Evolutionary conservation across 2,329 filamentous ascomycete genomes (phyloP).

Genomic region (Fusarium papillatum): DNA sequence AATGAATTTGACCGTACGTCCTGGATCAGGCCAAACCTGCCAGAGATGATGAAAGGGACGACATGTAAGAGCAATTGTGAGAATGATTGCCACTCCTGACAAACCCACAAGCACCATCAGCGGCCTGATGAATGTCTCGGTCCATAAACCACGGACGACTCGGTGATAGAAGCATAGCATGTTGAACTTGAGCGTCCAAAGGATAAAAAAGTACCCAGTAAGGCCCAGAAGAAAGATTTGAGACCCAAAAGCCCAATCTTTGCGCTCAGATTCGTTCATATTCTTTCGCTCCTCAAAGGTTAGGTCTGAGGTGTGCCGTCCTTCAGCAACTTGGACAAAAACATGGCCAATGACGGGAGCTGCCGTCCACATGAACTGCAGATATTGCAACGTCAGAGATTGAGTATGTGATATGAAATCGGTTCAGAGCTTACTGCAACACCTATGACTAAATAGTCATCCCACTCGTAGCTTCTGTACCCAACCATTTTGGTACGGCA

Average conservation of each 20-base stretch:
- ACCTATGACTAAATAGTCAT: conserved; percentile 49
- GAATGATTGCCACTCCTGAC: conserved; percentile 43
- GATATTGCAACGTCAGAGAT: rapidly evolving
- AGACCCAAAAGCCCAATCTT: conserved; percentile 47
- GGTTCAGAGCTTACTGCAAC: conserved; percentile 12
- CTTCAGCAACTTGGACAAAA: conserved; percentile 46
- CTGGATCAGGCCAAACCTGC: conserved; percentile 53
- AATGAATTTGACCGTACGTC: conserved; percentile 43
- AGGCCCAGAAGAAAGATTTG: conserved; percentile 53
- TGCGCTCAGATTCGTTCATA: conserved; percentile 45
- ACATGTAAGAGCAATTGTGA: conserved; percentile 48
- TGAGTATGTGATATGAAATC: rapidly evolving
- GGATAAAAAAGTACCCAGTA: conserved; percentile 49
- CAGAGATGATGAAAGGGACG: conserved; percentile 50
- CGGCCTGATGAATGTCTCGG: conserved; percentile 52
- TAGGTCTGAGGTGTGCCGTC: conserved; percentile 47
- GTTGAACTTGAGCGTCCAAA: conserved; percentile 57
- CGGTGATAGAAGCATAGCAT: conserved; percentile 56
- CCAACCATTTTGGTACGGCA: conserved; percentile 51
- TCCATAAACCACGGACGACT: conserved; percentile 50
- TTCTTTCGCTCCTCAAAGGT: conserved; percentile 46
- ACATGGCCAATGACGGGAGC: conserved; percentile 38
- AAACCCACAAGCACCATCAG: conserved; percentile 46
- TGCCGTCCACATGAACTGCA: conserved; percentile 35
- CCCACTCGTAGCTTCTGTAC: conserved; percentile 45